Evolutionary conservation across 306 rosid genomes (phyloP), one percentile per base, ranked within the genome.

Genomic region (Castanea crenata): DNA sequence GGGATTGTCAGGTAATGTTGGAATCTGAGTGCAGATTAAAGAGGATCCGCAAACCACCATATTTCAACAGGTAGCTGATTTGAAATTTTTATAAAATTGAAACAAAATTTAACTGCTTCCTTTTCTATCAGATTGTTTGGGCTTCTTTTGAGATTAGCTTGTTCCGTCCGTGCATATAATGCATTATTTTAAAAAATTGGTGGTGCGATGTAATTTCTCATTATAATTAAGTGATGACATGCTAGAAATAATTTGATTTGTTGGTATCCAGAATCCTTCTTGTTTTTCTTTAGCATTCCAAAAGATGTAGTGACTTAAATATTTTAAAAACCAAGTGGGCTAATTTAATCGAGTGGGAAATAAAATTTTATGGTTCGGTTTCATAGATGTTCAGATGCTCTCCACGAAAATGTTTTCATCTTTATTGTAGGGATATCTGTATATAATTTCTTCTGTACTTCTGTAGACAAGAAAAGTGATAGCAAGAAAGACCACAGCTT

Each of bases 1-100:
- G 83, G 83, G 83, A 80, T 80, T 80, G 83, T 65, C 74, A 46
- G 59, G 83, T 80, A 34, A 80, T 80, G 83, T 75, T 80, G 69
- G 83, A 80, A 65, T 80, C 83, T 34, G 83, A 80, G 49, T 80
- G 83, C 51, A 74, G 56, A 65, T 57, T 80, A 73, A 80, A 80
- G 31, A 62, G 69, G 74, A 80, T 80, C 74, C 64, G 29, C 14
- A 80, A 80, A 44, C 83, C 83, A 31, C 69, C 79, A 10, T 80
- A 80, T 64, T 80, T 80, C 16, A 74, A 74, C 74, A 80, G 70
- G 83, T 80, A 73, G 44, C 31, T 8, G 1, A 32, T 44, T 38
- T 32, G 59, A 29, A 19, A 54, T 12, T 23, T 71, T 41, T 8
- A 2, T 11, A 67, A 32, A 20, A 20, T 59, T 59, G 67, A 59